phyloP scores from a whole-genome alignment of 78 protist species.

The Emiliania huxleyi region DNA sequence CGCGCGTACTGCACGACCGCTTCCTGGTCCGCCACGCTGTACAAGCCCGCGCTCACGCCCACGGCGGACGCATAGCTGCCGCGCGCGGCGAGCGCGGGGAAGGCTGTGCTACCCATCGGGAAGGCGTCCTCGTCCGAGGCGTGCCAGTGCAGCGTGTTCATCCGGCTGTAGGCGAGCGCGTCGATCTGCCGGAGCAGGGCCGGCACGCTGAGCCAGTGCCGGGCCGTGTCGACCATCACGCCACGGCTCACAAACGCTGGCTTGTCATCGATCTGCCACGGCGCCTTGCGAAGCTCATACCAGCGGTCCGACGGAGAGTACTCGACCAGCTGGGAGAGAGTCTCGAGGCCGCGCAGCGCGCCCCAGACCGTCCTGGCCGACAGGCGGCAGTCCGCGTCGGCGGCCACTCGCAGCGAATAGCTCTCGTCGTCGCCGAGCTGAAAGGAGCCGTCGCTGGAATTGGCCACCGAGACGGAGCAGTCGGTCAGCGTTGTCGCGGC shows the following conservation, averaged over 20 bases:
- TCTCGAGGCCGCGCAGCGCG: slow-evolving; percentile 81
- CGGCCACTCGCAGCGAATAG: no score
- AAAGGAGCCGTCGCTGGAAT: no score
- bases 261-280: slow-evolving; percentile 55
- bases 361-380: slow-evolving; percentile 72
- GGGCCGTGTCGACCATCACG: slow-evolving; percentile 85
- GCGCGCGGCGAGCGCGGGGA: slow-evolving; percentile 66
- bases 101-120: slow-evolving; percentile 62
- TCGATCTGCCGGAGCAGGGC: slow-evolving; percentile 67
- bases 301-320: slow-evolving; percentile 56
- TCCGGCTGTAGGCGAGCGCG: slow-evolving; percentile 65
- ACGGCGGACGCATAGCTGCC: slow-evolving; percentile 63
- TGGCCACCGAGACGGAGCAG: no score
- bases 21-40: slow-evolving; percentile 67
- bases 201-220: slow-evolving; percentile 78
- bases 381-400: no score
- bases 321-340: slow-evolving; percentile 82
- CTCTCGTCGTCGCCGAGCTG: no score
- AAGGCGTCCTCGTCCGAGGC: slow-evolving; percentile 82
- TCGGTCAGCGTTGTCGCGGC: no score
- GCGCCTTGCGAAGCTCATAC: background rate
- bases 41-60: no score
- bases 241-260: slow-evolving; percentile 87
- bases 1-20: slow-evolving; percentile 75
- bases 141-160: slow-evolving; percentile 91